Conservation (phyloP, 306 rosid genomes). For the Geum urbanum region DNA sequence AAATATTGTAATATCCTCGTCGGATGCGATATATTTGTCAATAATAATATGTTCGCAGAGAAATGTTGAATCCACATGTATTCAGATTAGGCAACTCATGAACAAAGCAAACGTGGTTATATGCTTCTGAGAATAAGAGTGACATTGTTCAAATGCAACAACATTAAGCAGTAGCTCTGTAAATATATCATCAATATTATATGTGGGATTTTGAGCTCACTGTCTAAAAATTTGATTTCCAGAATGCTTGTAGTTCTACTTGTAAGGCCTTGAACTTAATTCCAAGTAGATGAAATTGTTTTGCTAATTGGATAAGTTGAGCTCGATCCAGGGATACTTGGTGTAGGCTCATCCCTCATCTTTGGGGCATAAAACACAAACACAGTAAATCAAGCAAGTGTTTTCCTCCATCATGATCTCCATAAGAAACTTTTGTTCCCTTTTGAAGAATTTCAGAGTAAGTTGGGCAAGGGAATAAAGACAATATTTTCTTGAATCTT, state of each 20-base stretch:
- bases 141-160: conserved; percentile 63
- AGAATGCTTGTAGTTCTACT: conserved; percentile 21
- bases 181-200: conserved; percentile 42
- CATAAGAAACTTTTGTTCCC: conserved; percentile 18
- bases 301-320: neutral
- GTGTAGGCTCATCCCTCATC: neutral
- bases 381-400: conserved; percentile 56
- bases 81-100: conserved; percentile 44
- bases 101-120: conserved; percentile 43
- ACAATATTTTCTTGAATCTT: neutral
- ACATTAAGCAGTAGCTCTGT: conserved; percentile 24
- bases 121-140: conserved; percentile 26
- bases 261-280: neutral
- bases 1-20: conserved; percentile 41
- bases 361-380: conserved; percentile 26
- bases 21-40: conserved; percentile 50
- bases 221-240: conserved; percentile 32
- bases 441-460: conserved; percentile 43
- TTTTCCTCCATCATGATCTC: neutral
- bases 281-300: conserved; percentile 34
- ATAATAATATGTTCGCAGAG: conserved; percentile 38
- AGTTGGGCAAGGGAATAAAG: conserved; percentile 16
- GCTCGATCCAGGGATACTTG: too few species aligned
- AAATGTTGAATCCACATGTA: conserved; percentile 48
- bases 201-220: conserved; percentile 48